Evolutionary conservation across 2,329 filamentous ascomycete species (phyloP), one percentile per base, ranked within the genome.

Genomic region (Dactylellina leptospora): DNA sequence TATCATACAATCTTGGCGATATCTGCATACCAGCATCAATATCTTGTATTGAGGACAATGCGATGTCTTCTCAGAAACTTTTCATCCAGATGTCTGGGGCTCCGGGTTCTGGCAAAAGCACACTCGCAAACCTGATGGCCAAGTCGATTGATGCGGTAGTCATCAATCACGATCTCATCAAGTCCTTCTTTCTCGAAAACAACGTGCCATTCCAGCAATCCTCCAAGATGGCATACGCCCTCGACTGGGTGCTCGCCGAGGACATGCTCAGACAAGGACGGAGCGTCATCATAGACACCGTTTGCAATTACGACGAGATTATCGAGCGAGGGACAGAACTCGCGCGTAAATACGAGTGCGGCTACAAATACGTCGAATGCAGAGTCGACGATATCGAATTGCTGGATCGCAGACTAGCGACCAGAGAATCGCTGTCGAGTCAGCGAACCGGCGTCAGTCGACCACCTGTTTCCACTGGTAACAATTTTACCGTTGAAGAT

Each of bases 101-200:
- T 4, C 80, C 80, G 1, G 80, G 80, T 6, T 79, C 79, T 6
- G 80, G 80, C 0, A 81, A 82, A 64, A 81, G 78, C 74, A 81
- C 80, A 0, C 56, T 79, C 11, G 78, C 80, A 1, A 75, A 58
- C 9, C 74, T 78, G 0, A 76, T 81, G 0, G 62, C 74, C 4
- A 70, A 64, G 10, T 74, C 75, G 0, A 75, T 80, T 42, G 62
- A 76, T 33, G 79, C 25, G 2, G 60, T 80, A 1, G 76, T 80
- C 30, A 77, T 82, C 60, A 75, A 81, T 61, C 80, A 81, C 60
- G 81, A 82, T 55, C 50, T 80, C 10, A 51, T 81, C 60, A 76
- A 76, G 58, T 79, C 79, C 18, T 69, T 73, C 36, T 75, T 81
- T 18, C 78, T 81, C 50, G 75, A 77, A 22, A 63, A 75, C 11